Base-by-base conservation (phyloP, 495 filamentous ascomycete genomes). In the Neurospora africana region DNA sequence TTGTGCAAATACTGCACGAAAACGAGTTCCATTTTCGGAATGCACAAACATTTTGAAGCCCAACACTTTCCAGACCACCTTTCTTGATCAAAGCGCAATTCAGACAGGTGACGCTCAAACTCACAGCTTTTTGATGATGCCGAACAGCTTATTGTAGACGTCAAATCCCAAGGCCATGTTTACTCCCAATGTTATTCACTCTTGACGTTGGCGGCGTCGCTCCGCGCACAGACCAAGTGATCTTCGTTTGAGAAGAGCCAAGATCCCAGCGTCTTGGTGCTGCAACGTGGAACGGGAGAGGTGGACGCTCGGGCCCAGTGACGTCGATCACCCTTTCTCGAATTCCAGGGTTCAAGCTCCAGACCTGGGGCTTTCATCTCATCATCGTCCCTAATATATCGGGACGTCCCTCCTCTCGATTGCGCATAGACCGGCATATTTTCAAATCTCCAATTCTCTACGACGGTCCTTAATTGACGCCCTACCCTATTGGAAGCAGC, bases 291-390 rank as follows among this genome's bases (percentile, higher is more conserved):
- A 61, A 61, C 53, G 53, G 23, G 23, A 61, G 53, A 33, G 47
- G 27, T 65, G 53, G 69, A 71, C 39, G 61, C 23, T n/a, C n/a
- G n/a, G n/a, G n/a, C n/a, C n/a, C 40, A 40, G 72, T 74, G 72
- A 74, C 72, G 72, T 74, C 70, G 72, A 74, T 71, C 61, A 68
- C 38, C 15, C 70, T 38, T 41, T 39, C 70, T 47, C 39, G 19
- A 41, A 35, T 68, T 68, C 58, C 58, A 36, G 58, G 30, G 27
- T 37, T 72, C 58, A 67, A 41, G 30, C 43, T 72, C 61, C 35
- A 19, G 19, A 33, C 44, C 27, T 27, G 23, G 33, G 33, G 19
- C 23, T 40, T 40, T n/a, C 36, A 36, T 43, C 58, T 43, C 17
- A 38, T 68, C n/a, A 37, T 27, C 36, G 35, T 72, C 39, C 38